Percentiles rank a stretch among this genome's conserved stretches.
Evolutionary conservation across 1,139 yeast genomes (phyloP).

Genomic region (Tardiomyces blankii): DNA sequence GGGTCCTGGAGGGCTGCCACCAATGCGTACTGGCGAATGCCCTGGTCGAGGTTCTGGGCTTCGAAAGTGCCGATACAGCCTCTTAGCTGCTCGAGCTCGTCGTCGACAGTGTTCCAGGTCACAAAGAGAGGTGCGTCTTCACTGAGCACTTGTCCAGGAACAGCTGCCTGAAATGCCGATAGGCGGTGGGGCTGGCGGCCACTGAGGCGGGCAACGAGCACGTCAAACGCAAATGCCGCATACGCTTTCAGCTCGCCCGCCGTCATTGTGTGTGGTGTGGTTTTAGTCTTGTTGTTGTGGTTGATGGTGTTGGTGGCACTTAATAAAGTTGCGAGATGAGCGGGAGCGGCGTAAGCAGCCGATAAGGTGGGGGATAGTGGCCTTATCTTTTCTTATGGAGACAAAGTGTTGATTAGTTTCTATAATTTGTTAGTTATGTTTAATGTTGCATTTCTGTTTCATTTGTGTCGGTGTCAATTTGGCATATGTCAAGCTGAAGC

Average conservation of each 20-base stretch:
- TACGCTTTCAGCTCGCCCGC: not conserved
- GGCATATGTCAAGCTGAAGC: no score
- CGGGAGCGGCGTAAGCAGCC: no score
- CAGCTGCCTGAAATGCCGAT: not conserved
- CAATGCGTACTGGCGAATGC: conserved; percentile 52
- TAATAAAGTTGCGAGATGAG: no score
- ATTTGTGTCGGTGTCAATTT: no score
- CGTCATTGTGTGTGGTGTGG: not conserved
- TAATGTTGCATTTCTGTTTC: no score
- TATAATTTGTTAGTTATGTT: no score
- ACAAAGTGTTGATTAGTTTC: no score
- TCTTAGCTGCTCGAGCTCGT: conserved; percentile 37
- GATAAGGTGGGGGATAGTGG: no score
- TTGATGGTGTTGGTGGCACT: no score
- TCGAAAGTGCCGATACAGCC: conserved; percentile 93
- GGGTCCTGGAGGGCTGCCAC: conserved; percentile 60
- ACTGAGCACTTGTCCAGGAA: not conserved
- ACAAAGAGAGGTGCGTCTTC: conserved; percentile 53
- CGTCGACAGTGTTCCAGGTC: conserved; percentile 58
- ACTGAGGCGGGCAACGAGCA: not conserved
- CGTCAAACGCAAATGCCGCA: not conserved
- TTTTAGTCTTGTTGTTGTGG: no score
- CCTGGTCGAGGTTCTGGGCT: conserved; percentile 37
- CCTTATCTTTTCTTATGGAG: no score
- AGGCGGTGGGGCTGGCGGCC: not conserved